Percentiles rank a stretch among this genome's conserved stretches.
phyloP scores from a whole-genome alignment of 306 rosid genomes.

The Casuarina glauca region DNA sequence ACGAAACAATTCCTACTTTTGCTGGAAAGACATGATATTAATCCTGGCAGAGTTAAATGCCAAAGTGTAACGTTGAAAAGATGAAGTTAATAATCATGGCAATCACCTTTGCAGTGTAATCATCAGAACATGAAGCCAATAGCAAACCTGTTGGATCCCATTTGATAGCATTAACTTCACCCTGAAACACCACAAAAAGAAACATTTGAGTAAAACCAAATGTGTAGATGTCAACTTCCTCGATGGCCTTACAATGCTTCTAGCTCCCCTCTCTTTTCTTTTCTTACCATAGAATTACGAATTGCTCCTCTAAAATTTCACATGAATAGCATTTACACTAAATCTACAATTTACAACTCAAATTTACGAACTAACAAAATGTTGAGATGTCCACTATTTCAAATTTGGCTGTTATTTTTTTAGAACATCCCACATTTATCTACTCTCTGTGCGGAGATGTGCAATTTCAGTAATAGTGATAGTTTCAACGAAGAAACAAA shows the following conservation, averaged over 20 bases:
- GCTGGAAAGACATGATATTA: not conserved
- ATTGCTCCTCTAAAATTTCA: too few species aligned
- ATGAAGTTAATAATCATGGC: not conserved
- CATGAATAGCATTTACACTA: too few species aligned
- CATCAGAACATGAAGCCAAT: conserved; percentile 96
- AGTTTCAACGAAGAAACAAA: too few species aligned
- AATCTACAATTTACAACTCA: too few species aligned
- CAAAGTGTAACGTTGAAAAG: not conserved
- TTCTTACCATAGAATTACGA: not conserved
- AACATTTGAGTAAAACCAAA: conserved; percentile 16
- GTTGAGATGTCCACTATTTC: too few species aligned
- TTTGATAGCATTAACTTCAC: conserved; percentile 93
- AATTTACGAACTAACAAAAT: too few species aligned
- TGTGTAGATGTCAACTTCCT: not conserved
- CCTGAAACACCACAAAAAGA: conserved; percentile 50
- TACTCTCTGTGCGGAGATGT: too few species aligned
- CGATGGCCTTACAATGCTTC: not conserved
- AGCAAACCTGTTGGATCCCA: conserved; percentile 96
- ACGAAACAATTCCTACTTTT: not conserved
- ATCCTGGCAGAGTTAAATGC: not conserved
- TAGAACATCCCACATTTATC: too few species aligned
- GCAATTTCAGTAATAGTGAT: too few species aligned
- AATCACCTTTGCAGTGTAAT: conserved; percentile 84
- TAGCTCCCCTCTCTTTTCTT: not conserved
- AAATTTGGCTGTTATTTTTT: too few species aligned